Conservation (phyloP, 305 asterid genomes). For the Fraxinus platypoda region DNA sequence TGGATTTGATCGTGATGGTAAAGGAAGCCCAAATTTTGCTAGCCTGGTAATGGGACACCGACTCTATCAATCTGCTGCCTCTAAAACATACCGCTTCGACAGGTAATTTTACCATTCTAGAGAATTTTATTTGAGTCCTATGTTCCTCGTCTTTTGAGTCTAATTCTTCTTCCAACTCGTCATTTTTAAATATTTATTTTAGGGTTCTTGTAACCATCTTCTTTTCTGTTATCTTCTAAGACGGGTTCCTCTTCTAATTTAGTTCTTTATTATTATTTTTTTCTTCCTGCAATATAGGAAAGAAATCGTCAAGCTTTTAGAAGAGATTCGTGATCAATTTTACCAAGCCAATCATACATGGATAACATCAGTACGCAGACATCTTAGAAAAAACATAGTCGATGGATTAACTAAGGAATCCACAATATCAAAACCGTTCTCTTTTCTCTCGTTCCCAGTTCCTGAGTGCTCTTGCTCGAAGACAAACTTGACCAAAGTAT, state of each 20-base stretch:
- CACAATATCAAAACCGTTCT: conserved; percentile 43
- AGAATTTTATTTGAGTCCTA: neutral
- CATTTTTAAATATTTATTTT: neutral
- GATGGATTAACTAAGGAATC: conserved; percentile 55
- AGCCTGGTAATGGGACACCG: conserved; percentile 94
- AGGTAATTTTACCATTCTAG: conserved; percentile 45
- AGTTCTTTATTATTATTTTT: neutral
- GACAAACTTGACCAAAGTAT: conserved; percentile 25
- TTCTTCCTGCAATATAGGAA: conserved; percentile 42
- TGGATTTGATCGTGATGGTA: conserved; percentile 92
- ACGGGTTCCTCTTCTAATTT: neutral
- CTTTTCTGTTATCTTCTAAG: neutral
- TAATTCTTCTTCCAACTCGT: neutral
- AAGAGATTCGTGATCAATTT: conserved; percentile 61
- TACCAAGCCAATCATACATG: conserved; percentile 83
- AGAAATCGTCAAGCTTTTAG: conserved; percentile 51
- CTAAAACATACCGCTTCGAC: conserved; percentile 73
- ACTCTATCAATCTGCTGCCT: conserved; percentile 61
- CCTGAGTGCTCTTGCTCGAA: conserved; percentile 79
- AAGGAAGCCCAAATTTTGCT: conserved; percentile 84
- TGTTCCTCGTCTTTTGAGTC: neutral
- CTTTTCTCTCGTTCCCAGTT: conserved; percentile 74
- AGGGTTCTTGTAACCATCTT: neutral
- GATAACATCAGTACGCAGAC: conserved; percentile 58
- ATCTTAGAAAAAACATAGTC: conserved; percentile 47